Conservation (phyloP, 192 early-diverging fungal genomes). For the Coemansia sp. region DNA sequence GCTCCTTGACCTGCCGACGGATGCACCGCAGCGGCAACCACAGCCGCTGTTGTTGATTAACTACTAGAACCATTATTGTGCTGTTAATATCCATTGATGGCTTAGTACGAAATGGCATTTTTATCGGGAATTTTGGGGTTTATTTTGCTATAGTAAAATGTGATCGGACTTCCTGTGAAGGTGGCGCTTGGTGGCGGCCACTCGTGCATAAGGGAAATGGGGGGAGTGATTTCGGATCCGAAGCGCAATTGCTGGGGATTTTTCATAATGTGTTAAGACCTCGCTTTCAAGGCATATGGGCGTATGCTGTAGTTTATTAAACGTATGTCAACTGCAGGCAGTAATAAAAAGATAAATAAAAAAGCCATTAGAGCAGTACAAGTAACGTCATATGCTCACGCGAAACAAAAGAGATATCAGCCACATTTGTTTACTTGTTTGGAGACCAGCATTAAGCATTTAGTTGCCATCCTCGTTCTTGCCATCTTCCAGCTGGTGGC, state of each 20-base stretch:
- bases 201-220: too few species aligned
- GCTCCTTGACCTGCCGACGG: slow-evolving; percentile 28
- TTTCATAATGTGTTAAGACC: too few species aligned
- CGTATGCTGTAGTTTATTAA: not conserved
- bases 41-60: slow-evolving; percentile 35
- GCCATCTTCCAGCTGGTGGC: slow-evolving; percentile 23
- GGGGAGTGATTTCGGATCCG: too few species aligned
- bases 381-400: not conserved
- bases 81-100: too few species aligned
- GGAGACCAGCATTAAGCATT: not conserved
- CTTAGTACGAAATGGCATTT: too few species aligned
- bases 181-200: too few species aligned
- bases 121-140: too few species aligned
- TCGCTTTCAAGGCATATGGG: too few species aligned
- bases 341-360: slow-evolving; percentile 1
- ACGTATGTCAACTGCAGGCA: not conserved
- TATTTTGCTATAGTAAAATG: too few species aligned
- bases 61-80: slow-evolving; percentile 28
- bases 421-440: not conserved
- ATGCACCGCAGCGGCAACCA: slow-evolving; percentile 46
- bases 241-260: too few species aligned
- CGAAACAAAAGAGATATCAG: not conserved
- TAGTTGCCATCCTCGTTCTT: slow-evolving; percentile 34
- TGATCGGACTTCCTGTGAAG: too few species aligned
- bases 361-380: not conserved